Evolutionary conservation across 2,329 filamentous ascomycete genomes (phyloP).

Genomic region (Colletotrichum neosansevieriae): DNA sequence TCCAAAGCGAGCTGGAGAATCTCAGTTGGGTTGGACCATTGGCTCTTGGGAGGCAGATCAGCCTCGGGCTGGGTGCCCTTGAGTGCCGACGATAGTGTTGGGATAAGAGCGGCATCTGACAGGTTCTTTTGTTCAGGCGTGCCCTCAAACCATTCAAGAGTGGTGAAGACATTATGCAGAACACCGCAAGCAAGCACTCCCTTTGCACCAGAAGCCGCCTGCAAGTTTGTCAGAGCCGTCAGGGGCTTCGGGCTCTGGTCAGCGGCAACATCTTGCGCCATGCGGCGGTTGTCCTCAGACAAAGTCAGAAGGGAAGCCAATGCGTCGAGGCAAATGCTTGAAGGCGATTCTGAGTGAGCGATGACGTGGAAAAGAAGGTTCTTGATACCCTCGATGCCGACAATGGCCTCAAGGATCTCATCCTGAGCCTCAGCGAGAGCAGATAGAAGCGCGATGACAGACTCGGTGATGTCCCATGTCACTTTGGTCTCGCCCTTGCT

Average conservation of each 20-base stretch:
- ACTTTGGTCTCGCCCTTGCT: conserved; percentile 66
- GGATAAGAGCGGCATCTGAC: conserved; percentile 64
- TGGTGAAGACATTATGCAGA: conserved; percentile 71
- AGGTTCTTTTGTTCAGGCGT: conserved; percentile 61
- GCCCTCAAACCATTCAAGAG: conserved; percentile 65
- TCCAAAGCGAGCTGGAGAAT: conserved; percentile 69
- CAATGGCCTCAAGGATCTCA: conserved; percentile 69
- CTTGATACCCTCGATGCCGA: conserved; percentile 60
- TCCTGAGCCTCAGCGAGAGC: conserved; percentile 70
- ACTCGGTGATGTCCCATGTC: conserved; percentile 66
- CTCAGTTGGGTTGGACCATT: conserved; percentile 57
- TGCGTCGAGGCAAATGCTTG: conserved; percentile 57
- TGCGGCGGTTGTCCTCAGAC: conserved; percentile 68
- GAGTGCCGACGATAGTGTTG: conserved; percentile 56
- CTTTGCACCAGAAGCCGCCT: conserved; percentile 59
- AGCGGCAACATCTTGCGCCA: conserved; percentile 66
- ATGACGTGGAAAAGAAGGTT: conserved; percentile 68
- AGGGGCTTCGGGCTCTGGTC: conserved; percentile 61
- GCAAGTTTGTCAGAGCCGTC: conserved; percentile 61
- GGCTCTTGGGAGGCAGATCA: conserved; percentile 47
- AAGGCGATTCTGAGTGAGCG: conserved; percentile 56
- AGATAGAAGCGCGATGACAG: conserved; percentile 65
- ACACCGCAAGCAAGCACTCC: conserved; percentile 70
- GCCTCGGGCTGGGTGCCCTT: conserved; percentile 47
- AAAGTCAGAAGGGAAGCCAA: conserved; percentile 69